Evolutionary conservation across 805 yeast species (phyloP).

Genomic region (Candida saitoana): DNA sequence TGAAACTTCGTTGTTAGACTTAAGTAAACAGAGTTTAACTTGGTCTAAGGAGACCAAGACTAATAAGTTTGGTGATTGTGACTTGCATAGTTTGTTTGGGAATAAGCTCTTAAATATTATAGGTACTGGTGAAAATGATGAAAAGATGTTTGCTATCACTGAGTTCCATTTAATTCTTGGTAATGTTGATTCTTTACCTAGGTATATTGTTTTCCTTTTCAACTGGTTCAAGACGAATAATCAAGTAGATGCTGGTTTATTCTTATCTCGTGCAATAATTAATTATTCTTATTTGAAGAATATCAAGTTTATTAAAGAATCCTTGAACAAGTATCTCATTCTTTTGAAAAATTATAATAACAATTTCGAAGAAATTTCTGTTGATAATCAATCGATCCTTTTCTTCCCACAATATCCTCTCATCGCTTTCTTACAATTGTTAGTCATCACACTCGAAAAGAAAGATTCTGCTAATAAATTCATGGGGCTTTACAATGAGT

Average conservation of each 20-base stretch:
- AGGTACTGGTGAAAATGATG: slow-evolving; percentile 11
- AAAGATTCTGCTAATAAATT: slow-evolving; percentile 45
- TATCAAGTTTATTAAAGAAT: slow-evolving; percentile 50
- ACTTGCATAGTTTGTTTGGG: slow-evolving; percentile 72
- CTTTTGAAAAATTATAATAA: slow-evolving; percentile 10
- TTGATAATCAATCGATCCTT: slow-evolving; percentile 20
- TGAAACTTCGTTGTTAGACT: slow-evolving; percentile 52
- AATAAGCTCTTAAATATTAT: slow-evolving; percentile 48
- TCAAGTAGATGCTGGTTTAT: slow-evolving; percentile 34
- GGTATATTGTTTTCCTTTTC: slow-evolving; percentile 43
- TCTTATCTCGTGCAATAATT: slow-evolving; percentile 57
- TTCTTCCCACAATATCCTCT: slow-evolving; percentile 43
- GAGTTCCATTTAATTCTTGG: slow-evolving; percentile 72
- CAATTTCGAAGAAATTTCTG: slow-evolving; percentile 10
- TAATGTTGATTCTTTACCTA: slow-evolving; percentile 46
- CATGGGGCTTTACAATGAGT: slow-evolving; percentile 49
- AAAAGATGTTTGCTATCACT: slow-evolving; percentile 55
- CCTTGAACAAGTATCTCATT: slow-evolving; percentile 21
- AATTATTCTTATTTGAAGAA: slow-evolving; percentile 71
- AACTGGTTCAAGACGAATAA: slow-evolving; percentile 30
- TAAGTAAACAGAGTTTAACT: slow-evolving; percentile 59
- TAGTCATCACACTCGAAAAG: slow-evolving; percentile 56
- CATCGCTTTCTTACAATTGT: slow-evolving; percentile 66
- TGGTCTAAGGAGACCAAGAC: slow-evolving; percentile 56
- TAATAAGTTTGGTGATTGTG: slow-evolving; percentile 66